Evolutionary conservation across 306 rosid species (phyloP), one percentile per base, ranked within the genome.

Genomic region (Trichosanthes cucumerina): DNA sequence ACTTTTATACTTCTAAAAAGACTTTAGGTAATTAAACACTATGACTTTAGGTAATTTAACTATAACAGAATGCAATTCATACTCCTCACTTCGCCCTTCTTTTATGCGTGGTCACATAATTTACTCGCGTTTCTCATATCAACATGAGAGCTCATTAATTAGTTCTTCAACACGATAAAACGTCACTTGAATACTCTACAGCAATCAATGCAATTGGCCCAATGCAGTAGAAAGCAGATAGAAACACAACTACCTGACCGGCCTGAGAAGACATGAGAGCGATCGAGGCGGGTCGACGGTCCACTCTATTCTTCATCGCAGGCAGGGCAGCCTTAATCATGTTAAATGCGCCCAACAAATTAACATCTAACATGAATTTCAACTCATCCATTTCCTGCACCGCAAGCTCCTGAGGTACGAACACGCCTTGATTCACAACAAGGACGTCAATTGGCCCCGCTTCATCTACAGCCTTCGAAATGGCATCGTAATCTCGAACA

Each of bases 181-280:
- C 69, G 46, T 64, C 69, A 31, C 69, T 19, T 19, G 10, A 19
- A n/a, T 53, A 19, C 6, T 52, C 21, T 6, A 60, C 38, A 60
- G 12, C 19, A 60, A 28, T 33, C 41, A 31, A 63, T 63, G 23
- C 43, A 33, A 63, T 63, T 63, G 23, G 23, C 38, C 38, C 19
- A 74, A 11, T 33, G 19, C 43, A 58, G 24, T 58, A 24, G 57
- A 33, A 65, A n/a, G 72, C 10, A 18, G 6, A 6, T 6, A 65
- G 46, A 53, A 24, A 47, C 13, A n/a, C 59, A 56, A 41, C 28
- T 83, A 92, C 96, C 93, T 92, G 98, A 81, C 96, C 98, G 7
- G 96, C 98, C 81, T 94, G 98, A 9, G 98, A 94, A 2, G 98
- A 90, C 85, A 90, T 88, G 26, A 94, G 81, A 56, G 96, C 93